Percentiles rank a stretch among this genome's conserved stretches.
phyloP scores from a whole-genome alignment of 768 basidiomycete genomes.

The Lactifluus pinguis region DNA sequence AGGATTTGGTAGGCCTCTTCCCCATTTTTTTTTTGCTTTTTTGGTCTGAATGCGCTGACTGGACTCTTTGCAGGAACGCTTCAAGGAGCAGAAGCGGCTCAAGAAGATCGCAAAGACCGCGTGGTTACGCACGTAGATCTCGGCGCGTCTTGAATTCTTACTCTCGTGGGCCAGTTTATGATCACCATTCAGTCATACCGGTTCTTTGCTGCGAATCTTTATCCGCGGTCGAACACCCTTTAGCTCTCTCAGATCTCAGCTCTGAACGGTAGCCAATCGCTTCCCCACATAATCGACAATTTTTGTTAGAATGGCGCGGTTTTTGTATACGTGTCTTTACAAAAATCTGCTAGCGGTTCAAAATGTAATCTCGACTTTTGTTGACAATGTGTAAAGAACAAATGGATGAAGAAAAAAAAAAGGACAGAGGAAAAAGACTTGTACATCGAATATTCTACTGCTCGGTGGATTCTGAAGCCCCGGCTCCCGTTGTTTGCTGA shows the following conservation, averaged over 20 bases:
- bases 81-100: slow-evolving; percentile 69
- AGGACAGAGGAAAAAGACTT: background rate
- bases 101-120: slow-evolving; percentile 88
- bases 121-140: slow-evolving; percentile 60
- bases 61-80: slow-evolving; percentile 52
- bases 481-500: background rate
- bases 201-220: background rate
- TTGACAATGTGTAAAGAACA: background rate
- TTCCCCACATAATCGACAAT: background rate
- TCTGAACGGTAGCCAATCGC: background rate
- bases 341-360: background rate
- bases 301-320: background rate
- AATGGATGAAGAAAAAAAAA: background rate
- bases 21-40: background rate
- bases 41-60: background rate
- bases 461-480: slow-evolving; percentile 7
- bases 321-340: slow-evolving; percentile 2
- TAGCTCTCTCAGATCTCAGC: background rate
- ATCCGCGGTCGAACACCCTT: background rate
- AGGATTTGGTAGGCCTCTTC: slow-evolving; percentile 57
- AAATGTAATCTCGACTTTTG: slow-evolving; percentile 6
- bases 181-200: slow-evolving; percentile 7
- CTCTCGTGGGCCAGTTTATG: background rate
- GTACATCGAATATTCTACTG: background rate
- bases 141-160: background rate